Base-by-base conservation (phyloP, 169 alveolate genomes). In the Eimeria maxima region DNA sequence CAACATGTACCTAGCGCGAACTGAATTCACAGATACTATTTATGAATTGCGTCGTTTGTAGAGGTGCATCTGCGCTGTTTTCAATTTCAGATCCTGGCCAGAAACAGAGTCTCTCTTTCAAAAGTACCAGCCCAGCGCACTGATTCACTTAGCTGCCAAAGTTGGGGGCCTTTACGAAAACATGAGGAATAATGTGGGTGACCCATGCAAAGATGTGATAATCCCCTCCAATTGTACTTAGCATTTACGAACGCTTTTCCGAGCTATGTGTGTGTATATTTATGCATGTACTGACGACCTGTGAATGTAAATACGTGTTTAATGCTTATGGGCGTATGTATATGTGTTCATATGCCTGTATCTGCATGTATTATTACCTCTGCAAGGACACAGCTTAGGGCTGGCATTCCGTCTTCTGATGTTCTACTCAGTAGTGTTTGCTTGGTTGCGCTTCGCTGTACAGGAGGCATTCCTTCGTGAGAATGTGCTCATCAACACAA, bases 141-240 rank as follows among this genome's bases (percentile, higher is more conserved):
- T 92, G 63, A 80, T 96, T 33, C 97, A 96, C 55, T 90, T 96
- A 53, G 97, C 97, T 16, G 97, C 97, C 53, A 69, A 93, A 27
- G 97, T 96, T 42, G 97, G 97, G 50, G 97, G 97, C 14, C 96
- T 96, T 33, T 96, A 93, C 87, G 97, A 95, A 20, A 96, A 96
- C 76, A 96, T 95, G 97, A 50, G 33, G n/a, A 87, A 96, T 90
- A 95, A 96, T 60, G 97, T 94, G 60, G 50, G 97, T 18, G n/a
- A 18, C 53, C 29, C 27, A 18, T 38, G 83, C 53, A 33, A 7
- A 20, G 53, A 5, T 22, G 74, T 33, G 44, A 18, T 33, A n/a
- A 18, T 86, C 60, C 80, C 81, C 10, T 5, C 81, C 38, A 18
- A 38, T 53, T 14, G 60, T 33, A 33, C 38, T 33, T 33, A 1